Base-by-base conservation (phyloP, 352 stramenopile species). In the Phytophthora ramorum region DNA sequence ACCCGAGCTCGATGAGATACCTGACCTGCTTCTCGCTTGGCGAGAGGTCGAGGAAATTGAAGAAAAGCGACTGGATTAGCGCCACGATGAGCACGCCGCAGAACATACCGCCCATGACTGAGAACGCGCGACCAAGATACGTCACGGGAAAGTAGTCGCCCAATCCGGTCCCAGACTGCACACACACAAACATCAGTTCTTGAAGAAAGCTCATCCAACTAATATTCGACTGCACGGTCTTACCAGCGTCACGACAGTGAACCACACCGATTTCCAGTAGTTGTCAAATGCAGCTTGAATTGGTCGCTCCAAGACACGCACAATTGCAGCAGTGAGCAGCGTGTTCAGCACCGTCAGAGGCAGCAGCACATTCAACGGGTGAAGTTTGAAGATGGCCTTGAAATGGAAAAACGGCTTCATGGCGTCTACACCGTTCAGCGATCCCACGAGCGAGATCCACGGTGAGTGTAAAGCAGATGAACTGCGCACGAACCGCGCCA, bases 391-490 rank as follows among this genome's bases (percentile, higher is more conserved):
- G 17, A 93, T 78, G 32, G 82, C 77, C 40, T 91, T 91, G 61
- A 93, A 93, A 58, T 93, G 84, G 47, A 93, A 93, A 47, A 88
- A 89, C 7, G 84, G 84, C n/a, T 68, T 74, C 82, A 91, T 88
- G 7, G 82, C 75, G 48, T 93, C 86, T 54, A 93, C 76, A n/a
- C 89, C 83, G 48, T 93, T 90, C 20, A 93, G 58, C 12, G 82
- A 82, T 0, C 84, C 84, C 30, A 93, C 73, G 12, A 91, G 87
- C 13, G 82, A 80, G 38, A 90, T 84, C 84, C 84, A 93, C 35
- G 88, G 84, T 13, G 84, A 93, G 72, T 93, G 88, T 14, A 93
- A 44, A 9, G 76, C 67, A 40, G 84, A 93, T 7, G 78, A 79
- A 40, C 84, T 93, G 35, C 84, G 84, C 54, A 91, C 71, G 68